These are phyloP conservation scores for Oryza coarctata DNA, from an alignment of 176 grass and related monocot genomes.

Conservation along the genomic window DNA sequence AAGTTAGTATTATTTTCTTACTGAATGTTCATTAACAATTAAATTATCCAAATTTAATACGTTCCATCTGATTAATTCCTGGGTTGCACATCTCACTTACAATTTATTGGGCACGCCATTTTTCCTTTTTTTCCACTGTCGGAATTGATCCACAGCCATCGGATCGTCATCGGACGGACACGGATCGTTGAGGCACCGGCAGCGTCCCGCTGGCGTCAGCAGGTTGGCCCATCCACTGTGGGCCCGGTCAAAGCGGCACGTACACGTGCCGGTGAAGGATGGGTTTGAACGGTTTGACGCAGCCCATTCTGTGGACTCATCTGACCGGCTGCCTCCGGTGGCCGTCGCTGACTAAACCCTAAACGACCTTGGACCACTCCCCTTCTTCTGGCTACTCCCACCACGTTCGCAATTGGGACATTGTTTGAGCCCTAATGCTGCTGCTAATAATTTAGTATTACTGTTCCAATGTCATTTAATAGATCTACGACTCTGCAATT, in stretches of 20 bases:
- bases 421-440: not conserved
- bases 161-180: conserved; percentile 19
- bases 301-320: conserved; percentile 8
- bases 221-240: not conserved
- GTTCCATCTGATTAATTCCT: not conserved
- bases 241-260: conserved; percentile 21
- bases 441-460: not conserved
- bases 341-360: conserved; percentile 49
- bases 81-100: not conserved
- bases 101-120: not conserved
- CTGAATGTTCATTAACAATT: not conserved
- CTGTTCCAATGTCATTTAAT: conserved; percentile 9
- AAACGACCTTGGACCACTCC: conserved; percentile 18
- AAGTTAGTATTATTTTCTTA: no score
- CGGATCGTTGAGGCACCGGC: not conserved
- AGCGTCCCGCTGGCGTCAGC: conserved; percentile 31
- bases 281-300: conserved; percentile 47
- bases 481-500: conserved; percentile 1
- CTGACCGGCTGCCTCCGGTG: conserved; percentile 47
- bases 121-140: not conserved
- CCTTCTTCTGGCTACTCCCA: not conserved
- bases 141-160: not conserved
- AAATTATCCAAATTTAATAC: not conserved
- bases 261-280: conserved; percentile 36
- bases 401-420: not conserved